Base-by-base conservation (phyloP, 306 rosid genomes). In the Macrotyloma uniflorum region DNA sequence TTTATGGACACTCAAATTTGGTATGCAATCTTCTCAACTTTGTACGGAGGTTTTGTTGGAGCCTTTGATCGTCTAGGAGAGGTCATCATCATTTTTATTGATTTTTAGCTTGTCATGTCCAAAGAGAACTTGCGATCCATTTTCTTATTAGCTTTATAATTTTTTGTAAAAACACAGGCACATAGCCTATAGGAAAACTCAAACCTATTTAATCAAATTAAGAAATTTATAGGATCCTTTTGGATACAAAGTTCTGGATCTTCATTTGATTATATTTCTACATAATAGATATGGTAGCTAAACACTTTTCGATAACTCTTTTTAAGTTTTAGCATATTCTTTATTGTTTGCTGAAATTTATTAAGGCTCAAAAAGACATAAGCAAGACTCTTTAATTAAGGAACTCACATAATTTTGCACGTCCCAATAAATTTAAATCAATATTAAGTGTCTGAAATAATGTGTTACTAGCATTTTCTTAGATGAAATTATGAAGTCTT, bases 11-110 rank as follows among this genome's bases (percentile, higher is more conserved):
- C 96, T 72, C 99, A 95, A 90, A 88, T 95, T 72, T 95, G 98
- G 99, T 95, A 95, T 81, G 81, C 99, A 35, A 54, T 95, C 68
- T 91, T 75, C 83, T 91, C 96, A 35, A 95, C 99, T 68, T 6
- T 93, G 57, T 88, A 83, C 32, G 99, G 99, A 45, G 99, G 99
- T 72, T 57, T 84, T 79, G 79, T 84, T 82, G 99, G 99, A 30
- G 99, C 99, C 73, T 91, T 90, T 54, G 98, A 93, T 85, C 99
- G 93, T 72, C 92, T 95, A 23, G 99, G 99, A 88, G 98, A 95
- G 98, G 99, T 95, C 73, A 77, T 77, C 66, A 50, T 83, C 15
- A 58, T 8, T 72, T 47, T 65, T 49, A 63, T 47, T 50, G 80
- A 35, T 71, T 30, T 82, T 33, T 77, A 62, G 3, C 51, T 69